Conservation (phyloP, 306 rosid species). For the Dalbergia oliveri region DNA sequence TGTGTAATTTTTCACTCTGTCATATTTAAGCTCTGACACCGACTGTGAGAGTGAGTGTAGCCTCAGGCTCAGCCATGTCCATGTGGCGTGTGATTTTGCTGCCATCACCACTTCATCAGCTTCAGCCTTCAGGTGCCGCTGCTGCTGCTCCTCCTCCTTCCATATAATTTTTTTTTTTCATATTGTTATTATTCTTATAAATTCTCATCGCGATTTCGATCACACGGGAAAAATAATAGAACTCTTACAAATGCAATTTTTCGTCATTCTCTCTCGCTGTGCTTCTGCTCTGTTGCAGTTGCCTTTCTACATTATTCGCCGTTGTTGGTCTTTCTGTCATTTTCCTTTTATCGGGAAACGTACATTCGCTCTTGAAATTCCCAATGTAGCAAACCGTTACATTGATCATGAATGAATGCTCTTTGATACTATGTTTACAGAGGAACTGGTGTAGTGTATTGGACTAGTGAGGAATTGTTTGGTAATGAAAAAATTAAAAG, state of each 20-base stretch:
- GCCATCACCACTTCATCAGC: not conserved
- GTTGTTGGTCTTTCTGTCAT: not conserved
- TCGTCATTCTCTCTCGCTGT: not conserved
- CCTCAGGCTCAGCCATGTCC: no score
- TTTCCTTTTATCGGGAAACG: not conserved
- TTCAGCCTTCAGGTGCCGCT: not conserved
- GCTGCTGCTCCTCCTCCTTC: not conserved
- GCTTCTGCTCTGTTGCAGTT: constrained; percentile 13
- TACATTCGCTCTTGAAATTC: not conserved
- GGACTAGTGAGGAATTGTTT: not conserved
- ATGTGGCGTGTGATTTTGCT: no score
- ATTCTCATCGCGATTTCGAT: not conserved
- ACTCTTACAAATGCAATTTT: not conserved
- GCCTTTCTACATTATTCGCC: not conserved
- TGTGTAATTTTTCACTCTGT: no score
- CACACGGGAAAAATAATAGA: not conserved
- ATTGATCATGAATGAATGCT: no score
- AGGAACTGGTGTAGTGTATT: no score
- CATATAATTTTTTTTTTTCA: no score
- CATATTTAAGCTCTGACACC: no score
- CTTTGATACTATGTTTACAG: no score
- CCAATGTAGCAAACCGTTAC: not conserved
- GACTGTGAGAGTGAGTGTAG: no score
- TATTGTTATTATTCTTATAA: no score
- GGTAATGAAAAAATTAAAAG: not conserved